Evolutionary conservation across 2,329 filamentous ascomycete genomes (phyloP).

Genomic region (Pseudonectria foliicola): DNA sequence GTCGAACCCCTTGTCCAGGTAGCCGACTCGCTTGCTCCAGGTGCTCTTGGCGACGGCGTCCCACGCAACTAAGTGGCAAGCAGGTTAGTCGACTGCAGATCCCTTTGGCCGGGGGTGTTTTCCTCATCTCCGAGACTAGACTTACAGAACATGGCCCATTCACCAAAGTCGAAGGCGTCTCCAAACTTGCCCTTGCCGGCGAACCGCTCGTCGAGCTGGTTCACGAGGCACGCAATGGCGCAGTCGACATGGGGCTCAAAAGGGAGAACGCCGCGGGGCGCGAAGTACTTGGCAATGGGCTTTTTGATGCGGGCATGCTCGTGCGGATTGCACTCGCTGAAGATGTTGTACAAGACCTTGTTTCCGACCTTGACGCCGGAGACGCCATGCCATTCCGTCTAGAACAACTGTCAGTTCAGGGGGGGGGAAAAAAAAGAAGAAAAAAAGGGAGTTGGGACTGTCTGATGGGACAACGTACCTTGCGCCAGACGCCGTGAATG

Average conservation of each 20-base stretch:
- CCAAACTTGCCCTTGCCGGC: slow-evolving; percentile 8
- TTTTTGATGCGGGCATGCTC: slow-evolving; percentile 29
- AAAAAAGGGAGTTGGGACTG: not conserved
- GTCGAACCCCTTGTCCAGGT: slow-evolving; percentile 26
- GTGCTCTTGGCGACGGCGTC: slow-evolving; percentile 35
- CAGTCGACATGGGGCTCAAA: slow-evolving; percentile 26
- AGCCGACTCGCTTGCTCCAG: slow-evolving; percentile 35
- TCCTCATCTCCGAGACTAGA: too few species aligned
- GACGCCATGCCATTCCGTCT: slow-evolving; percentile 32
- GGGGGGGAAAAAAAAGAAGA: too few species aligned
- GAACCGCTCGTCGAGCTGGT: slow-evolving; percentile 22
- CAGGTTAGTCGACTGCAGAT: not conserved
- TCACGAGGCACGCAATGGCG: slow-evolving; percentile 23
- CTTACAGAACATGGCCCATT: slow-evolving; percentile 21
- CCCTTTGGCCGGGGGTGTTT: not conserved
- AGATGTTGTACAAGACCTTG: slow-evolving; percentile 31
- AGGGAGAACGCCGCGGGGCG: slow-evolving; percentile 18
- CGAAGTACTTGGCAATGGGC: slow-evolving; percentile 31
- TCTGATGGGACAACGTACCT: too few species aligned
- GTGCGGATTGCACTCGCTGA: slow-evolving; percentile 27
- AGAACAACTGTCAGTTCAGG: not conserved
- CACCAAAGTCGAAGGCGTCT: slow-evolving; percentile 10
- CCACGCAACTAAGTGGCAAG: slow-evolving; percentile 20
- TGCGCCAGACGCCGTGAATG: slow-evolving; percentile 18
- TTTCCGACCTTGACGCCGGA: slow-evolving; percentile 28